Base-by-base conservation (phyloP, 257 asterid genomes). In the Penstemon davidsonii region DNA sequence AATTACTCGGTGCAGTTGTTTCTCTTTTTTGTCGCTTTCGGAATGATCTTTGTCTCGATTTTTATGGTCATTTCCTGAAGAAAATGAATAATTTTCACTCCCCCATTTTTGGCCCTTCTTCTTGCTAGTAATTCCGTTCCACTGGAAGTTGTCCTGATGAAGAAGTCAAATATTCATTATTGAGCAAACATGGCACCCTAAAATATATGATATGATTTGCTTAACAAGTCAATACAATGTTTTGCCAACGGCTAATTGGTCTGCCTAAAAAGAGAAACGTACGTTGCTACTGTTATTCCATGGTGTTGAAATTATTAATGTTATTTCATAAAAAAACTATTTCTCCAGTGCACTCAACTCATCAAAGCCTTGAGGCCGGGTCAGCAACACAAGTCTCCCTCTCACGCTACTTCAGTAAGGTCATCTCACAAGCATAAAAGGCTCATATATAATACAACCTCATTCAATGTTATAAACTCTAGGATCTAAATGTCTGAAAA, bases 31-130 rank as follows among this genome's bases (percentile, higher is more conserved):
- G 51, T 41, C 56, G 52, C 63, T 72, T 62, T 81, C 84, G 70
- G 84, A 54, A 55, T 64, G 60, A 60, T 62, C 88, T 55, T 72
- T 69, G 59, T 70, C 60, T 55, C 73, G 51, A 49, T 59, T 81
- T 68, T 82, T 71, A 75, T 61, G 38, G 54, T 84, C 83, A 60
- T 75, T 80, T 69, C 79, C 80, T 56, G 80, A 75, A 66, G 82
- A 66, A 74, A 72, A 78, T 60, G 83, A 70, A 79, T 62, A 68
- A 68, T 75, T 82, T 66, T 86, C 92, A 66, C 71, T 80, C 62
- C 99, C 99, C 97, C 99, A 84, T 75, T 85, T 87, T 76, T 92
- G 98, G 49, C 98, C 97, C 77, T 84, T 84, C 78, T 81, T 89
- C 90, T 94, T 94, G 94, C 90, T 87, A 19, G 87, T 86, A 79